These are phyloP conservation scores for Acorus calamus DNA, from an alignment of 106 monocot species.

Conservation along the genomic window DNA sequence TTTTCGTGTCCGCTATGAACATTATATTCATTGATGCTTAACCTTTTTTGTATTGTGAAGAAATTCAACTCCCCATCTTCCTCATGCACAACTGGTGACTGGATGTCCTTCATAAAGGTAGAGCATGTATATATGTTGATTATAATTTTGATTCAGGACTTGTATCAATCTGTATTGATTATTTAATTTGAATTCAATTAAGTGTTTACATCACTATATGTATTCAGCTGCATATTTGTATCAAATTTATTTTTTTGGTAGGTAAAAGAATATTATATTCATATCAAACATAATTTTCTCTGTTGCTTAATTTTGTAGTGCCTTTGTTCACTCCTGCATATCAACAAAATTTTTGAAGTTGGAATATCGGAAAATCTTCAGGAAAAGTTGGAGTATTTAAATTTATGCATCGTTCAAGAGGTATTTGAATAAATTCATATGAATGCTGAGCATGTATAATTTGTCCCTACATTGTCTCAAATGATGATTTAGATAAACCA, in stretches of 20 bases:
- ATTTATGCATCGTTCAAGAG: slow-evolving; percentile 54
- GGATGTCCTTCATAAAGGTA: slow-evolving; percentile 85
- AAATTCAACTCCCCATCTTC: slow-evolving; percentile 93
- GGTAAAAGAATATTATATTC: too few species aligned
- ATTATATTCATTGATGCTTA: slow-evolving; percentile 6
- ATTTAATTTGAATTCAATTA: too few species aligned
- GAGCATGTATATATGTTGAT: background rate
- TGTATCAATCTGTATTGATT: background rate
- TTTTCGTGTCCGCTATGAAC: too few species aligned
- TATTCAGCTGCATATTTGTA: too few species aligned
- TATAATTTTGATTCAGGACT: background rate
- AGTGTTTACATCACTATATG: too few species aligned
- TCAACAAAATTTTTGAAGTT: slow-evolving; percentile 91
- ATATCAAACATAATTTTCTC: background rate
- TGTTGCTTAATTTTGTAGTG: slow-evolving; percentile 39
- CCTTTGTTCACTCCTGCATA: slow-evolving; percentile 71
- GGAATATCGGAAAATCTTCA: slow-evolving; percentile 72
- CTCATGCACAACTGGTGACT: slow-evolving; percentile 59
- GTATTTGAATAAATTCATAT: slow-evolving; percentile 17
- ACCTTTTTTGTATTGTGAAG: slow-evolving; percentile 27
- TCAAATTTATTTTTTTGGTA: too few species aligned
- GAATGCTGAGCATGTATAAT: background rate
- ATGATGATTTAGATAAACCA: too few species aligned
- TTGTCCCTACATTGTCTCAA: too few species aligned
- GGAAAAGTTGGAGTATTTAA: slow-evolving; percentile 46